Evolutionary conservation across 2,329 filamentous ascomycete genomes (phyloP).

Genomic region (Fonsecaea pugnacius): DNA sequence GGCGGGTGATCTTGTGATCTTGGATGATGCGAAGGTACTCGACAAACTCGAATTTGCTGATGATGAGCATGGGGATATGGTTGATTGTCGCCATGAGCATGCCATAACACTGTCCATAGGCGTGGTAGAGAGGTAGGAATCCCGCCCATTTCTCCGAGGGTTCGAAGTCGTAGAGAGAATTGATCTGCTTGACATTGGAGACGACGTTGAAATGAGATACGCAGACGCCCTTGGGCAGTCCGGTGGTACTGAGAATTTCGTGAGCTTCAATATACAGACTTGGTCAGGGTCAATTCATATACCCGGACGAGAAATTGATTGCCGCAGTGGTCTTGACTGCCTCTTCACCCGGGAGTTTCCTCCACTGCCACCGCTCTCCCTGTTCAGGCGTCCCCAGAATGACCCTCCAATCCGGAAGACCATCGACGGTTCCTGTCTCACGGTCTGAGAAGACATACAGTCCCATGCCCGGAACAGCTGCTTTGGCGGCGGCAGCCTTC

Average conservation of each 20-base stretch:
- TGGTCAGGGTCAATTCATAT: not conserved
- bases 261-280: conserved; percentile 3
- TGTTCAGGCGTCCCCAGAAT: not conserved
- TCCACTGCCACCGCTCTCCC: conserved; percentile 12
- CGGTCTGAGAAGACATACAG: conserved; percentile 60
- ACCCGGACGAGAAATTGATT: conserved; percentile 44
- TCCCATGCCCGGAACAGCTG: conserved; percentile 56
- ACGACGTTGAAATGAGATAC: conserved; percentile 58
- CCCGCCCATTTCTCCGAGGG: conserved; percentile 57
- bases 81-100: conserved; percentile 64
- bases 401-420: conserved; percentile 23
- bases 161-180: conserved; percentile 51
- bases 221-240: conserved; percentile 41
- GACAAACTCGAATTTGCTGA: conserved; percentile 69
- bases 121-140: conserved; percentile 65
- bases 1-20: conserved; percentile 58
- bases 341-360: conserved; percentile 43
- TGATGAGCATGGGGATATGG: conserved; percentile 66
- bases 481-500: conserved; percentile 56
- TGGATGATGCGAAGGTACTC: conserved; percentile 63
- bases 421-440: conserved; percentile 25
- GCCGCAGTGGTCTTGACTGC: conserved; percentile 52
- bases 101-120: conserved; percentile 66
- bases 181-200: conserved; percentile 64
- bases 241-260: conserved; percentile 39